phyloP scores from a whole-genome alignment of 148 eudicot genomes.

The Rhododendron ovatum region DNA sequence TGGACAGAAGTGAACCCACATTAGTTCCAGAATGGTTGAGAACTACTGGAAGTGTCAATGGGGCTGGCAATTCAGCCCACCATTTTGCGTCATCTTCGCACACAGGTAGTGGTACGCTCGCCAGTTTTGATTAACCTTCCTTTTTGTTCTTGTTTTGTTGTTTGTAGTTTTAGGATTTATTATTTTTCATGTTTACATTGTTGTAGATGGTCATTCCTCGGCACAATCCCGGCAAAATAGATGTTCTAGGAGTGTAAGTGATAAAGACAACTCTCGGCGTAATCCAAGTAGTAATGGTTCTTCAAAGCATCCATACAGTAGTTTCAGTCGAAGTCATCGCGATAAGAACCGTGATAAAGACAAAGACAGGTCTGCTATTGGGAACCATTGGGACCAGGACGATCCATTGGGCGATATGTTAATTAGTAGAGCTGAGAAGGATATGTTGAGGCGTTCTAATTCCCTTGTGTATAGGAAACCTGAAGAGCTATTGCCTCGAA shows the following conservation, averaged over 20 bases:
- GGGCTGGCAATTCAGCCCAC: constrained; percentile 21
- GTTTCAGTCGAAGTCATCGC: constrained; percentile 36
- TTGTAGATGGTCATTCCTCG: constrained; percentile 23
- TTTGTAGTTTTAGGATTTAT: background rate
- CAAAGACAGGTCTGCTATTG: constrained; percentile 44
- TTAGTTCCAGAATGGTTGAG: constrained; percentile 54
- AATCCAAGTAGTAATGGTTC: constrained; percentile 44
- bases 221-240: constrained; percentile 29
- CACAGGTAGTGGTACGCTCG: constrained; percentile 21
- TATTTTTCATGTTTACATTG: background rate
- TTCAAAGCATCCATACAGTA: constrained; percentile 39
- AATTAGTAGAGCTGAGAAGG: constrained; percentile 46
- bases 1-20: constrained; percentile 55
- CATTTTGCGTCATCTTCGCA: constrained; percentile 18
- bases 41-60: constrained; percentile 33
- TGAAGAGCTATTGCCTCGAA: constrained; percentile 40
- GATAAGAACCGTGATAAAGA: constrained; percentile 42
- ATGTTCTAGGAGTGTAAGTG: constrained; percentile 16
- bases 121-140: background rate
- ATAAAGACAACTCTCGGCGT: constrained; percentile 26
- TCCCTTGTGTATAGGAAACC: constrained; percentile 57
- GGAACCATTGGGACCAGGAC: constrained; percentile 62
- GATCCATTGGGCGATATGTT: constrained; percentile 53
- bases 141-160: background rate
- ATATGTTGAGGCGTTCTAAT: constrained; percentile 54